phyloP scores from a whole-genome alignment of 2,329 filamentous ascomycete species.

The Colletotrichum caudatum region DNA sequence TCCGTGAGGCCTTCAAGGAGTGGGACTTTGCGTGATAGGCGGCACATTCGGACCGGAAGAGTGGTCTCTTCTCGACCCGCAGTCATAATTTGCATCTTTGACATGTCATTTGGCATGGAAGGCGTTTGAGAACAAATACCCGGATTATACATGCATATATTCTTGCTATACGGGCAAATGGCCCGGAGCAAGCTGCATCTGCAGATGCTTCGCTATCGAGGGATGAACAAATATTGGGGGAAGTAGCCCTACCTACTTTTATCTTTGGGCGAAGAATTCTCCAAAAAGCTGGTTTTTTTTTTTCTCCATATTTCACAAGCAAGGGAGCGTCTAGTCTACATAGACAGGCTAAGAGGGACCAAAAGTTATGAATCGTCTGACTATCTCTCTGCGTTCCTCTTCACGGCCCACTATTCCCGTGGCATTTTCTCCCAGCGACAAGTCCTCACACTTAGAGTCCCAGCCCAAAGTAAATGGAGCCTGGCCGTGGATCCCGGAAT shows the following conservation, averaged over 20 bases:
- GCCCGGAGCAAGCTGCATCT: background rate
- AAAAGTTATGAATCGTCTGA: background rate
- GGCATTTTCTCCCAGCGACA: background rate
- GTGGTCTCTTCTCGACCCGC: background rate
- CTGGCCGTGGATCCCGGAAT: too few species aligned
- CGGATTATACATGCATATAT: slow-evolving; percentile 37
- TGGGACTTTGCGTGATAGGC: slow-evolving; percentile 80
- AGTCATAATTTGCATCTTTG: slow-evolving; percentile 16
- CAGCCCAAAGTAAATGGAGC: background rate
- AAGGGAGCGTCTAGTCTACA: background rate
- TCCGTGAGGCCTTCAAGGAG: slow-evolving; percentile 83
- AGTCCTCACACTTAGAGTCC: background rate
- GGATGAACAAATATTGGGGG: background rate
- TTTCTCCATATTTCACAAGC: background rate
- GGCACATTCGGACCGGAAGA: too few species aligned
- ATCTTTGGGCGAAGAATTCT: background rate
- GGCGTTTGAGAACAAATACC: slow-evolving; percentile 40
- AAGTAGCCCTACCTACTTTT: background rate
- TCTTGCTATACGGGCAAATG: slow-evolving; percentile 13
- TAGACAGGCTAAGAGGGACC: background rate
- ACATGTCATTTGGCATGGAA: slow-evolving; percentile 29
- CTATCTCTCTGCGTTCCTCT: background rate
- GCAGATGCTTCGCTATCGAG: background rate
- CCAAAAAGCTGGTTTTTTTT: background rate
- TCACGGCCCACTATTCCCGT: too few species aligned